These are phyloP conservation scores for Rhynchosporium graminicola DNA, from an alignment of 2,329 filamentous ascomycete species.

Conservation along the genomic window DNA sequence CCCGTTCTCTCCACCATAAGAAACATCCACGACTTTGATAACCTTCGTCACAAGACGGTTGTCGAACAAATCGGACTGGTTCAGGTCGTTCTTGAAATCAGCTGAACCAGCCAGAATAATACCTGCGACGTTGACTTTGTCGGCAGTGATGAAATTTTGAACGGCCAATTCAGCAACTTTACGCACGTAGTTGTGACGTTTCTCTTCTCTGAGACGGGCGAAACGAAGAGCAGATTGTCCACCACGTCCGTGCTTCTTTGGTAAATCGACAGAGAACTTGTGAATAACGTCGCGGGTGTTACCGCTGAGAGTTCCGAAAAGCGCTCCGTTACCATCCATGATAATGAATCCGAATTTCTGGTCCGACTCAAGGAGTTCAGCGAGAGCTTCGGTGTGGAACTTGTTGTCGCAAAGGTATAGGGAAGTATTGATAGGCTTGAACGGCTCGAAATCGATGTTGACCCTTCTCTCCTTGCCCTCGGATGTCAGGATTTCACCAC, in stretches of 20 bases:
- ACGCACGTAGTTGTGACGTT: conserved; percentile 99
- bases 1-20: conserved; percentile 97
- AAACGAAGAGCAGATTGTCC: conserved; percentile 99
- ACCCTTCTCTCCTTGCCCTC: conserved; percentile 99
- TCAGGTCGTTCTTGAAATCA: conserved; percentile 99
- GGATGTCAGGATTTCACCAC: conserved; percentile 98
- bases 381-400: conserved; percentile 96
- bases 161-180: conserved; percentile 98
- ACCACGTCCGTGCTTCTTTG: conserved; percentile 99
- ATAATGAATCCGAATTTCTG: conserved; percentile 99
- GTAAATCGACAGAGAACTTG: conserved; percentile 97
- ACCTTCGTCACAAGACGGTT: conserved; percentile 88
- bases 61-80: conserved; percentile 97
- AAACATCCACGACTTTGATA: conserved; percentile 99
- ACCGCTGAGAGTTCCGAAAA: conserved; percentile 94
- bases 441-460: conserved; percentile 99
- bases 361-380: conserved; percentile 95
- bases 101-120: conserved; percentile 94
- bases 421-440: conserved; percentile 99
- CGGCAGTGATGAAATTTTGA: conserved; percentile 97
- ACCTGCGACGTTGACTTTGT: conserved; percentile 97
- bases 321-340: conserved; percentile 98
- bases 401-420: conserved; percentile 99
- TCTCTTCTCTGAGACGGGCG: conserved; percentile 97
- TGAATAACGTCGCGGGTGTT: conserved; percentile 97